phyloP scores from a whole-genome alignment of 2,329 filamentous ascomycete species.

The Corinectria fuckeliana region DNA sequence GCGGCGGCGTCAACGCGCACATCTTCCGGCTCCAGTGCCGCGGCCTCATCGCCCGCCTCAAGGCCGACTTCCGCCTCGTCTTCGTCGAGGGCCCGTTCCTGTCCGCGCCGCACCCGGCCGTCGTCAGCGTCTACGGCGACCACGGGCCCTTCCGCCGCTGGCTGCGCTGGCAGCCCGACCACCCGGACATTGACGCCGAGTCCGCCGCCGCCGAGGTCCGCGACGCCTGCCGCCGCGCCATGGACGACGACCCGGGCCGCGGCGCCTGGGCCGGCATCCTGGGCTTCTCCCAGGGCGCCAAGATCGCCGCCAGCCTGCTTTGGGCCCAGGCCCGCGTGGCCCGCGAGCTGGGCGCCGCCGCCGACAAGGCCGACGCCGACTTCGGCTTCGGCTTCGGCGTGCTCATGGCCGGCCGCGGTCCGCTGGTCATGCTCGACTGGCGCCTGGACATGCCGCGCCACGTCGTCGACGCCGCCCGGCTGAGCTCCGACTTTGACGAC shows the following conservation, averaged over 20 bases:
- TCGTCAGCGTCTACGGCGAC: conserved; percentile 69
- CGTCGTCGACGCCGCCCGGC: conserved; percentile 31
- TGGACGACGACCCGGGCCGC: conserved; percentile 60
- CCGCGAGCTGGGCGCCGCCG: conserved; percentile 42
- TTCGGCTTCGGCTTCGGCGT: conserved; percentile 48
- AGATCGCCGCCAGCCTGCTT: conserved; percentile 65
- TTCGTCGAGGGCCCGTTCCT: conserved; percentile 75
- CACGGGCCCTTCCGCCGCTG: conserved; percentile 69
- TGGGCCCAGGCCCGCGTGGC: conserved; percentile 65
- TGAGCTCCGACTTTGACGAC: conserved; percentile 35
- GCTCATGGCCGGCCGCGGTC: conserved; percentile 44
- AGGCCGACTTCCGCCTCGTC: conserved; percentile 69
- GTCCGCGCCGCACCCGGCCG: conserved; percentile 65
- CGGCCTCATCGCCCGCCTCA: conserved; percentile 54
- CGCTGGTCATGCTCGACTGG: conserved; percentile 40
- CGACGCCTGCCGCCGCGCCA: conserved; percentile 49
- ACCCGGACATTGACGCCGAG: conserved; percentile 57
- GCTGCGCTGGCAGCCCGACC: conserved; percentile 68
- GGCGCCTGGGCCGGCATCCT: conserved; percentile 67
- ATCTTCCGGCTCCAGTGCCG: conserved; percentile 75
- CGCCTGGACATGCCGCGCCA: conserved; percentile 62
- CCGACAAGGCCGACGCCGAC: conserved; percentile 23
- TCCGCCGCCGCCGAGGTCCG: conserved; percentile 50
- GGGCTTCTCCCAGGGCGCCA: conserved; percentile 73
- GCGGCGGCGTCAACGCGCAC: conserved; percentile 74